These are phyloP conservation scores for Alternaria dauci DNA, from an alignment of 2,329 filamentous ascomycete species.

Conservation along the genomic window DNA sequence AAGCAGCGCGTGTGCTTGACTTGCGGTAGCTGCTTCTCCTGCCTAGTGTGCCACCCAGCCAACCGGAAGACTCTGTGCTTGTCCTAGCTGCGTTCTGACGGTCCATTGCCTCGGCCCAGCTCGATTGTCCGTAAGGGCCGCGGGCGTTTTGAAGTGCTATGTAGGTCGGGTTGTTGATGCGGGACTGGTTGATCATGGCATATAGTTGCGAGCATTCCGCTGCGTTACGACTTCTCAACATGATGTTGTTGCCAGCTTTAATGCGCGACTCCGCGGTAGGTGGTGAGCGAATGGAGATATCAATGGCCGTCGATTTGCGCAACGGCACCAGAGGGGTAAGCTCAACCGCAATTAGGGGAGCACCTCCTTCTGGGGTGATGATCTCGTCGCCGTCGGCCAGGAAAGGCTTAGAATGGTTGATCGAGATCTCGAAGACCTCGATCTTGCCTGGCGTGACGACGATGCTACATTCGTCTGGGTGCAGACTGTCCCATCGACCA, in stretches of 20 bases:
- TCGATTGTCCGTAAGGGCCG: conserved; percentile 59
- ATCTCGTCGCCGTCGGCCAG: conserved; percentile 53
- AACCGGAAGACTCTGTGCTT: conserved; percentile 54
- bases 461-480: conserved; percentile 70
- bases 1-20: conserved; percentile 61
- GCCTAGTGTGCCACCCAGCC: conserved; percentile 56
- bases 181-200: conserved; percentile 83
- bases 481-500: conserved; percentile 67
- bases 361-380: conserved; percentile 46
- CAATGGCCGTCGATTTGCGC: conserved; percentile 87
- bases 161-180: conserved; percentile 92
- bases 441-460: conserved; percentile 70
- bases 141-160: conserved; percentile 79
- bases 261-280: conserved; percentile 77
- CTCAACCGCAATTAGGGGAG: conserved; percentile 74
- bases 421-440: conserved; percentile 67
- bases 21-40: conserved; percentile 66
- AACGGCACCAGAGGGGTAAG: conserved; percentile 91
- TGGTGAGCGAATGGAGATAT: conserved; percentile 92
- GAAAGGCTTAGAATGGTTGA: conserved; percentile 56
- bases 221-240: conserved; percentile 82
- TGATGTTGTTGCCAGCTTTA: conserved; percentile 76
- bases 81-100: conserved; percentile 58
- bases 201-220: conserved; percentile 86
- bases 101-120: conserved; percentile 62